A percentile compares a stretch with the other conserved stretches of the same genome.
phyloP scores from a whole-genome alignment of 179 eudicot species.

The Sideroxylon spinosum region DNA sequence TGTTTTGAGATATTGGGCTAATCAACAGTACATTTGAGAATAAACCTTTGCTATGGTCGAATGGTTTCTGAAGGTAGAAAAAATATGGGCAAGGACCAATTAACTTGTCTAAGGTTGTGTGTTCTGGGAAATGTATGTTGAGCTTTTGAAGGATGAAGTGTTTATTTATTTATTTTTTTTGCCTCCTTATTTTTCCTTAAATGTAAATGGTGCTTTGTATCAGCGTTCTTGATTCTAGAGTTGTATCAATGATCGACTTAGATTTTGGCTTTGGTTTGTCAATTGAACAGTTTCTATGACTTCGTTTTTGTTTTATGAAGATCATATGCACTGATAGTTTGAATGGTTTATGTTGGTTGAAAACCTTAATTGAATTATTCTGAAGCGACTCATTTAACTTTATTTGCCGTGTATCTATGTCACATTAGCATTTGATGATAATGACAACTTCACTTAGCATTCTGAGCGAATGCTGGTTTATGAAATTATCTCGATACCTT shows the following conservation, averaged over 20 bases:
- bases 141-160: background rate
- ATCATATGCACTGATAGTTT: background rate
- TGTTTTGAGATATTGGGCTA: background rate
- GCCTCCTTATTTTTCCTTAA: background rate
- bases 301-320: background rate
- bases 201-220: conserved; percentile 1
- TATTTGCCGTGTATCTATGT: background rate
- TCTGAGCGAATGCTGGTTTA: background rate
- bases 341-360: background rate
- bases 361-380: background rate
- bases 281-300: background rate
- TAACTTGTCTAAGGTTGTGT: background rate
- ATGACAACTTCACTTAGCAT: too few relatives aligned
- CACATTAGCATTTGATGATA: too few relatives aligned
- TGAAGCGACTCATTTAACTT: background rate
- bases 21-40: background rate
- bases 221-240: conserved; percentile 5
- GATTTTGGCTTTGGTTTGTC: background rate
- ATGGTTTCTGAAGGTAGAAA: background rate
- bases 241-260: background rate
- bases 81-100: background rate
- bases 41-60: background rate
- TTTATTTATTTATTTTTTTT: background rate
- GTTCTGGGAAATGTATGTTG: background rate
- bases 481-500: background rate